Percentiles rank a stretch among this genome's conserved stretches.
These are phyloP conservation scores for Pleurotus eryngii DNA, from an alignment of 768 basidiomycete species.

Conservation along the genomic window DNA sequence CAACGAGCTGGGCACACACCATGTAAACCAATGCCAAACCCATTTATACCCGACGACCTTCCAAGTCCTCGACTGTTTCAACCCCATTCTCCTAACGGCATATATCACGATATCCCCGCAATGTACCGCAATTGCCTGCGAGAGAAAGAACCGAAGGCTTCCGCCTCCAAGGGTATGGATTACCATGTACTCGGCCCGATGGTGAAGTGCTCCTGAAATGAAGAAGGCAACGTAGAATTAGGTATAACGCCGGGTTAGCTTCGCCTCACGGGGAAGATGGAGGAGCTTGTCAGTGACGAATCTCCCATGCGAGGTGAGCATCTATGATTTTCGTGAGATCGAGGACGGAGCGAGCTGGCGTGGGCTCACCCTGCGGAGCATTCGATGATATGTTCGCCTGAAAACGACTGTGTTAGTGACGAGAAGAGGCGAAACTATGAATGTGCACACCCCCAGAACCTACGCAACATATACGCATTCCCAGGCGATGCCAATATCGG, in stretches of 20 bases:
- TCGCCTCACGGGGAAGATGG: constrained; percentile 15
- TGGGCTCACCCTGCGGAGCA: constrained; percentile 21
- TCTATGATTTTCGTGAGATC: constrained; percentile 11
- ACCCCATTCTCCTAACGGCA: constrained; percentile 12
- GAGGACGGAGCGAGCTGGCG: neutral
- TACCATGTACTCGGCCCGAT: constrained; percentile 19
- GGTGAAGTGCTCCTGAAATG: constrained; percentile 27
- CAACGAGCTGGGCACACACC: neutral
- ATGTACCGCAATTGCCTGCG: constrained; percentile 27
- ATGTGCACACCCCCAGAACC: constrained; percentile 31
- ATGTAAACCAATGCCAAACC: constrained; percentile 15
- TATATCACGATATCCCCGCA: constrained; percentile 25
- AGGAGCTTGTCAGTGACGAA: constrained; percentile 11
- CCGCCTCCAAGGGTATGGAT: constrained; percentile 5
- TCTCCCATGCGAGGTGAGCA: constrained; percentile 20
- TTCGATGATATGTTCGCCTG: constrained; percentile 31
- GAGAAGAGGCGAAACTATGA: neutral
- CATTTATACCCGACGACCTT: constrained; percentile 13
- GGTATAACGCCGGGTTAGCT: constrained; percentile 18
- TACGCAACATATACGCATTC: constrained; percentile 28
- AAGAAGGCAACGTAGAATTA: constrained; percentile 27
- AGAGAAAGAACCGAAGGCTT: constrained; percentile 22
- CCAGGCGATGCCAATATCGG: constrained; percentile 21
- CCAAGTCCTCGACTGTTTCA: neutral
- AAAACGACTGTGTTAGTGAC: neutral